phyloP scores from a whole-genome alignment of 495 filamentous ascomycete species.

The Penicillium goetzii region DNA sequence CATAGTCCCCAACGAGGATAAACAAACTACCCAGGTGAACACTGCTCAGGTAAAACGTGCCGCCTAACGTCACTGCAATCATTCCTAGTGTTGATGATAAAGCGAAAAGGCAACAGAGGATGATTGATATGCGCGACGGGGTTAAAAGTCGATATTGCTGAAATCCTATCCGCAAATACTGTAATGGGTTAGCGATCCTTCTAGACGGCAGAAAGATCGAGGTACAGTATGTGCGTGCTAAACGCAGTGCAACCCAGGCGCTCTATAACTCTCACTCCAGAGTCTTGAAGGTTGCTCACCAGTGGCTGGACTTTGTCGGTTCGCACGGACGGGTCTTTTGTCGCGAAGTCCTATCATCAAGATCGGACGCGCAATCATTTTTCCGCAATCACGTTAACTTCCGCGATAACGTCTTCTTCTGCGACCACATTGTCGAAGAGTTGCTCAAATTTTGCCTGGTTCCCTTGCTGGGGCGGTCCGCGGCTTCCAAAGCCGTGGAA shows the following conservation, averaged over 20 bases:
- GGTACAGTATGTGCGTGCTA: too few species aligned
- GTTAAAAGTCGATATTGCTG: too few species aligned
- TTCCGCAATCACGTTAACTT: not conserved
- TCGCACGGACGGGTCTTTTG: not conserved
- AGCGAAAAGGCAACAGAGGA: too few species aligned
- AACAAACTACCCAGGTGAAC: not conserved
- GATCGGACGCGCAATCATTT: not conserved
- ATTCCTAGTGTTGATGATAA: not conserved
- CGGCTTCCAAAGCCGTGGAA: not conserved
- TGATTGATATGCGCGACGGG: too few species aligned
- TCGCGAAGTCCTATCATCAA: not conserved
- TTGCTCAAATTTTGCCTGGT: not conserved
- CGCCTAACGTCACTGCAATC: too few species aligned
- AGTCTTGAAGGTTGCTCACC: not conserved
- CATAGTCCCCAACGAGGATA: not conserved
- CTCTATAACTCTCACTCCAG: not conserved
- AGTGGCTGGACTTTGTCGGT: not conserved
- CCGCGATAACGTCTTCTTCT: not conserved
- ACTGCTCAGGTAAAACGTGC: too few species aligned
- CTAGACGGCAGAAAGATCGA: too few species aligned
- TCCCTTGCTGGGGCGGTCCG: not conserved
- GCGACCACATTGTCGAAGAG: slow-evolving; percentile 4
- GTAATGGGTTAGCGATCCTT: not conserved
- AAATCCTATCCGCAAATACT: too few species aligned
- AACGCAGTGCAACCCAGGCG: not conserved